phyloP scores from a whole-genome alignment of 306 rosid genomes.

The Prunus armeniaca region DNA sequence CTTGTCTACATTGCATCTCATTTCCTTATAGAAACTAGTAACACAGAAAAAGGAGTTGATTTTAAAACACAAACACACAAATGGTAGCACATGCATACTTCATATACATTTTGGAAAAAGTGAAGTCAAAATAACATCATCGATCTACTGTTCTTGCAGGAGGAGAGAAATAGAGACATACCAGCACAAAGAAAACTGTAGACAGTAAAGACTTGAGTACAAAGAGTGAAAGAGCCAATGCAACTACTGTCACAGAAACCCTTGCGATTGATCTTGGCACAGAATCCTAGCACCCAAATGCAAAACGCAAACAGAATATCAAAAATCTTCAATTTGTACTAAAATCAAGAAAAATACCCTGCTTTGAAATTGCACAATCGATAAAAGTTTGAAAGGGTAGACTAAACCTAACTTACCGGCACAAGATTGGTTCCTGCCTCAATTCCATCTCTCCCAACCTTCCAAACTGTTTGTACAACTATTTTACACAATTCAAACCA shows the following conservation, averaged over 20 bases:
- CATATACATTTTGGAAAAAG: background rate
- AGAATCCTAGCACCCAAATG: constrained; percentile 25
- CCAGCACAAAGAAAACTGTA: constrained; percentile 60
- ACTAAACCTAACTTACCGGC: constrained; percentile 40
- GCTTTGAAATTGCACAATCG: background rate
- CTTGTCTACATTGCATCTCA: background rate
- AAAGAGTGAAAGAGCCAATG: constrained; percentile 50
- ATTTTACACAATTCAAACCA: constrained; percentile 12
- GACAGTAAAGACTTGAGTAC: constrained; percentile 57
- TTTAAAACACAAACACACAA: background rate
- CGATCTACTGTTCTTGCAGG: background rate
- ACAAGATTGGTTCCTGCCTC: constrained; percentile 63
- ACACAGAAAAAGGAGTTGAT: background rate
- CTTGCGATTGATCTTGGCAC: constrained; percentile 58
- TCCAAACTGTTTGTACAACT: constrained; percentile 72
- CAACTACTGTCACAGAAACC: constrained; percentile 54
- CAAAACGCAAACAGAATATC: background rate
- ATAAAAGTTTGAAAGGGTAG: background rate
- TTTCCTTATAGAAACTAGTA: background rate
- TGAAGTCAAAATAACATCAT: background rate
- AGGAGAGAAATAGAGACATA: constrained; percentile 27
- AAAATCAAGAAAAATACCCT: background rate
- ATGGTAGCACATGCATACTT: background rate
- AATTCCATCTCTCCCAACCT: constrained; percentile 75
- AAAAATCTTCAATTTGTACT: background rate